phyloP scores from a whole-genome alignment of 176 grass and related monocot genomes.

The Sorghum bicolor region Sorghum_bicolor_NCBIv3 NC_012873.2:51723501-51724000 shows the following conservation, averaged over 20 bases:
- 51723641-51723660: neutral
- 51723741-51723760: neutral
- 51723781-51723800: neutral
- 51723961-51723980: constrained; percentile 69
- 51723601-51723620: neutral
- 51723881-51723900: neutral
- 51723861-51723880: neutral
- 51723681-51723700: neutral
- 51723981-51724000: constrained; percentile 91
- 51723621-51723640: neutral
- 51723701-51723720: neutral
- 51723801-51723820: neutral
- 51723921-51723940: constrained; percentile 81
- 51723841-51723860: neutral
- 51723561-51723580: neutral
- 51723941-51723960: constrained; percentile 74
- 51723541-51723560: neutral
- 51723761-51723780: neutral
- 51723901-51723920: neutral
- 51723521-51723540: neutral
- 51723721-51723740: neutral
- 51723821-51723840: neutral
- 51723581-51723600: neutral
- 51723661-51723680: neutral
- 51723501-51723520: neutral